A percentile compares a stretch with the other conserved stretches of the same genome.
phyloP scores from a whole-genome alignment of 1,284 basidiomycete species.

The Heterobasidion occidentale region DNA sequence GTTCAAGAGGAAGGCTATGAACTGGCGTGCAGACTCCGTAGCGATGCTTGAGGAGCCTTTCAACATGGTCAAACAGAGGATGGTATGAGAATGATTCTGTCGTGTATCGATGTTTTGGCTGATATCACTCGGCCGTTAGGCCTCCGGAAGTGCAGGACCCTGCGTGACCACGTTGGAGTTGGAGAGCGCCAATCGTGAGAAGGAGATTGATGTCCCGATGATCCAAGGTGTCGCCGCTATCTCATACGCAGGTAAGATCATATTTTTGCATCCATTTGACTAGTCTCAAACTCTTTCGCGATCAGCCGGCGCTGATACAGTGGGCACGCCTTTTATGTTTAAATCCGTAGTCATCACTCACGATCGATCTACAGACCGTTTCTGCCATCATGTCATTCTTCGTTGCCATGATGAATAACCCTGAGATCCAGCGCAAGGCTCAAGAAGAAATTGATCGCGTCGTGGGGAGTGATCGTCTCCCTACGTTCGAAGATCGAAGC shows the following conservation, averaged over 20 bases:
- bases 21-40: slow-evolving; percentile 13
- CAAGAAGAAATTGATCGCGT: slow-evolving; percentile 33
- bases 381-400: slow-evolving; percentile 22
- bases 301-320: neutral
- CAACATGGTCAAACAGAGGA: neutral
- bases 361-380: slow-evolving; percentile 14
- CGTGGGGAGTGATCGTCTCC: slow-evolving; percentile 25
- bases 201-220: neutral
- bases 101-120: neutral
- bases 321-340: neutral
- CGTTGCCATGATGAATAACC: slow-evolving; percentile 28
- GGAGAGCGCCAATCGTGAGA: neutral
- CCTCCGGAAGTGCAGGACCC: neutral
- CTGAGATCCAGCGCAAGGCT: slow-evolving; percentile 28
- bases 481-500: slow-evolving; percentile 25
- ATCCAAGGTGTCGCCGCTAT: neutral
- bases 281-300: neutral
- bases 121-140: neutral
- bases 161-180: neutral
- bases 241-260: neutral
- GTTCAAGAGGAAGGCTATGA: slow-evolving; percentile 36
- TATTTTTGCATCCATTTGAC: too few species aligned
- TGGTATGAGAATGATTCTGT: neutral
- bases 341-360: slow-evolving; percentile 4
- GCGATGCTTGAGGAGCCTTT: slow-evolving; percentile 3